Conservation (phyloP, 208 protist genomes). For the Acanthamoeba culbertsoni region DNA sequence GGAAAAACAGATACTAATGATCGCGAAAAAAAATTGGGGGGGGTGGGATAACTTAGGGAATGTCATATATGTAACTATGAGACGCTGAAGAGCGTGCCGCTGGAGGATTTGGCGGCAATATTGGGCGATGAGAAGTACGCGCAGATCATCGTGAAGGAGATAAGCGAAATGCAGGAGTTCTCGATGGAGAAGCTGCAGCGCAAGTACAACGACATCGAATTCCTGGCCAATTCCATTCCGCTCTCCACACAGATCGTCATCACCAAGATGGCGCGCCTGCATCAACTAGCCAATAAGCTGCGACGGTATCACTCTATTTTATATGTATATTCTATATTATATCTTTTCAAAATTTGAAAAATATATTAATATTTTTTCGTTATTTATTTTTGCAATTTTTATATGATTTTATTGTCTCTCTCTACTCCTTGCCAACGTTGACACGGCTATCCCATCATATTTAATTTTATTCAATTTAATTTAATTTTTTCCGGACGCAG, state of each 20-base stretch:
- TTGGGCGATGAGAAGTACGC: conserved; percentile 9
- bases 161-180: not conserved
- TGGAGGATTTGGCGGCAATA: not conserved
- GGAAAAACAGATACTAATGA: too few species aligned
- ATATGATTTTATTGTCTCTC: too few species aligned
- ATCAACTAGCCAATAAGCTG: not conserved
- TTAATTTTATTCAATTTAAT: not conserved
- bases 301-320: not conserved
- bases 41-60: not conserved
- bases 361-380: too few species aligned
- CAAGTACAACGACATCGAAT: conserved; percentile 33
- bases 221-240: not conserved
- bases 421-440: too few species aligned
- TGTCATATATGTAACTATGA: conserved; percentile 17
- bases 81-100: conserved; percentile 1
- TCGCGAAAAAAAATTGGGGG: too few species aligned
- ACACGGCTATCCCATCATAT: too few species aligned
- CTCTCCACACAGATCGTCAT: not conserved
- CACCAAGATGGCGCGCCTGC: not conserved
- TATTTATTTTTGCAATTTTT: too few species aligned
- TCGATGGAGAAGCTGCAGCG: conserved; percentile 16
- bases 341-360: not conserved
- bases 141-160: conserved; percentile 20
- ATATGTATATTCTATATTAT: not conserved
- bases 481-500: not conserved